Base-by-base conservation (phyloP, 805 yeast genomes). In the Limtongia smithiae region DNA sequence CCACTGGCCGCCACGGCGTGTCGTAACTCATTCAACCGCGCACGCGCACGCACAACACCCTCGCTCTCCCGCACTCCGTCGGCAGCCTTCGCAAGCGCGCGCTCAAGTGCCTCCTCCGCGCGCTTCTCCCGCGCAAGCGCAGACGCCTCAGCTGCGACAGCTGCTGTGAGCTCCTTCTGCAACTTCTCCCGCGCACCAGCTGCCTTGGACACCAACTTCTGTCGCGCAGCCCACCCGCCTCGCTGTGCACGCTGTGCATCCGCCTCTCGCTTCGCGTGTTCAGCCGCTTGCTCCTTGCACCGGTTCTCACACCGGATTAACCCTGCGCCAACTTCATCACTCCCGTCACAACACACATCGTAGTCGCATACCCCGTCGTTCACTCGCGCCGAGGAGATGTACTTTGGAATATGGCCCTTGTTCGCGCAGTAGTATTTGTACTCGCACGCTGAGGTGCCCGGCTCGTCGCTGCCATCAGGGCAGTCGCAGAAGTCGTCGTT, bases 381-480 rank as follows among this genome's bases (percentile, higher is more conserved):
- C 15, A 93, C 85, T 50, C 81, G 76, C 60, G 71, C 78, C 6
- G 81, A 74, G 4, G 88, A 83, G 12, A 93, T 75, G 55, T 72
- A 77, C 8, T 73, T 72, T 0, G 89, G 79, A 3, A 74, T 61
- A 57, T 79, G 83, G 3, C 96, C 95, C 42, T 74, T 71, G 62
- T 93, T 93, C 7, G 67, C 77, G 68, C 98, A 91, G 65, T 79
- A 89, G 62, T 88, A 90, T 40, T 59, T 57, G n/a, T 68, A 68
- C 12, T 70, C 45, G 66, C 97, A 91, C 0, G 96, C 96, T 34
- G 83, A 71, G 0, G 97, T 91, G 0, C 97, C 97, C 0, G 97
- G 96, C 66, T 93, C 97, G 69, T 93, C 98, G 3, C 90, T 81
- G 0, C 97, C 97, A 68, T 93, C 98, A 0, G 97, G 97, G 70